A percentile compares a stretch with the other conserved stretches of the same genome.
These are phyloP conservation scores for Mycena olivaceomarginata DNA, from an alignment of 768 basidiomycete species.

Conservation along the genomic window DNA sequence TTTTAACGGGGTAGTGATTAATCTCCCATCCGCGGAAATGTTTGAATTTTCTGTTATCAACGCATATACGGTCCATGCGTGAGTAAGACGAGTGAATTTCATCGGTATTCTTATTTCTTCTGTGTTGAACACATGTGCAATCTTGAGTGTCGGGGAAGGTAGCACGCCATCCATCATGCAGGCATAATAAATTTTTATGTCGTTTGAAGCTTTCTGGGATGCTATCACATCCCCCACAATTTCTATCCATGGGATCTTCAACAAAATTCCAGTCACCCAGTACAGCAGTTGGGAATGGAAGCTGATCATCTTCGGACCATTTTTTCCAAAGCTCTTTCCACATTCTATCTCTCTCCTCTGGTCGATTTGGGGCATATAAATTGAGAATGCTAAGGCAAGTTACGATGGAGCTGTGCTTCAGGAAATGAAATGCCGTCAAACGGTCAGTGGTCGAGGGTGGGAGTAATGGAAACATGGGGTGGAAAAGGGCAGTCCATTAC, in stretches of 20 bases:
- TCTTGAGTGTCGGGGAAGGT: conserved; percentile 9
- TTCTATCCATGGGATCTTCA: too few relatives aligned
- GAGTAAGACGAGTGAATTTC: not conserved
- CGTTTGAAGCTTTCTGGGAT: conserved; percentile 9
- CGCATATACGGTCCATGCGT: conserved; percentile 14
- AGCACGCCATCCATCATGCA: conserved; percentile 13
- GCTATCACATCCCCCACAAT: conserved; percentile 4
- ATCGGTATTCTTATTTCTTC: not conserved
- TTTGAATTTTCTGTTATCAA: not conserved
- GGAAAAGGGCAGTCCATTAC: too few relatives aligned
- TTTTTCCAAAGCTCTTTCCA: not conserved
- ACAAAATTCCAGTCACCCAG: conserved; percentile 53
- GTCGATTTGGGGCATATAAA: not conserved
- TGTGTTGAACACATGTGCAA: not conserved
- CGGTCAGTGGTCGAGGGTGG: too few relatives aligned
- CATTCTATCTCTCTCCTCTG: not conserved
- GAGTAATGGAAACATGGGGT: too few relatives aligned
- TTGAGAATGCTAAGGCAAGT: not conserved
- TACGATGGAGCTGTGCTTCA: too few relatives aligned
- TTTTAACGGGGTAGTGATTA: not conserved
- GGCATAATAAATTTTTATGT: not conserved
- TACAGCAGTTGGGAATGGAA: conserved; percentile 25
- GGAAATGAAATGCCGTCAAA: too few relatives aligned
- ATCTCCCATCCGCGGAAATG: not conserved
- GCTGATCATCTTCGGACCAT: not conserved